Base-by-base conservation (phyloP, 139 green algal species). In the Spirogloea muscicola region DNA sequence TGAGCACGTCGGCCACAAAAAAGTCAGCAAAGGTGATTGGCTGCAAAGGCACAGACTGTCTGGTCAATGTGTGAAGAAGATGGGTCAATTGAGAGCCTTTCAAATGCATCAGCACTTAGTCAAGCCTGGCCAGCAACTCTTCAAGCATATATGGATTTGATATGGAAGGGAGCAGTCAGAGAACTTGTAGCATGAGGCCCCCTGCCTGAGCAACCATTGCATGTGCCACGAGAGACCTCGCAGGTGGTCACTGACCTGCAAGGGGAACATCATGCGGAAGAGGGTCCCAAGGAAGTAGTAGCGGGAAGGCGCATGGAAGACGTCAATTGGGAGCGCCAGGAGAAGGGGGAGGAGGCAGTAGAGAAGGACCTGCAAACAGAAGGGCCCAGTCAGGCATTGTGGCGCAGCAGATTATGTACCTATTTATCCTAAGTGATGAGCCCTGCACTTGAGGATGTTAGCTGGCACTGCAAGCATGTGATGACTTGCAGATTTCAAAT, bases 1-100 rank as follows among this genome's bases (percentile, higher is more conserved):
- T 97, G 16, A 96, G 76, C 0, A 98, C 84, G 77, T 98, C 94
- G 5, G 94, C 94, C 38, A 98, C 72, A 44, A 98, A 76, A 72
- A 98, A 98, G 72, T 98, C 94, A 1, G 91, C 77, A 85, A 93
- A 98, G 2, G 71, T 80, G 40, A 98, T 81, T 55, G 73, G 64
- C 63, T 81, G 73, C 49, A 57, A 42, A n/a, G 57, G 57, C 7
- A 40, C 25, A 0, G 9, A 74, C 18, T 69, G 60, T 10, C 3
- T 27, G 4, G 49, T 4, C 4, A 64, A 33, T 38, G 49, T 6
- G 62, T 40, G 33, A 10, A 29, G n/a, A 62, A 64, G 36, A 10
- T 7, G 49, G 9, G 33, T 63, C 9, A 39, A 48, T 51, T 1
- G 58, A 38, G 58, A 67, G 33, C 37, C 21, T 55, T 55, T 55